phyloP scores from a whole-genome alignment of 2,329 filamentous ascomycete genomes.

The Thermoascus crustaceus region DNA sequence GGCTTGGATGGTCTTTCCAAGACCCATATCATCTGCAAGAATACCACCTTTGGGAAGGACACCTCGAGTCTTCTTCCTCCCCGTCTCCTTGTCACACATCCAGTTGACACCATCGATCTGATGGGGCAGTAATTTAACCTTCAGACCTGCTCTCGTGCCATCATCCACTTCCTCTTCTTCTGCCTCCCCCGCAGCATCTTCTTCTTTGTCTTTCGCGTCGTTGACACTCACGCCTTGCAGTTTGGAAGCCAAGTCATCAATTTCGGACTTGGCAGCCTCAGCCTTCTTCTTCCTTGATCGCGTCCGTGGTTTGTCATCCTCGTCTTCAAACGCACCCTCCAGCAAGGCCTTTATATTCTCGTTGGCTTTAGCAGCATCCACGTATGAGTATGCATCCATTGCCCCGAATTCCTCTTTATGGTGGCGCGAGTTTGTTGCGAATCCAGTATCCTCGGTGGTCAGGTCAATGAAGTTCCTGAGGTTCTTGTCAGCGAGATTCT shows the following conservation, averaged over 20 bases:
- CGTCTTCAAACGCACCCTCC: conserved; percentile 45
- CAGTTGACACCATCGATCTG: conserved; percentile 89
- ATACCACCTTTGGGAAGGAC: conserved; percentile 85
- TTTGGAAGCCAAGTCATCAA: conserved; percentile 38
- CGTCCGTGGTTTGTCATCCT: conserved; percentile 35
- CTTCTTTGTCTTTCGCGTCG: conserved; percentile 17
- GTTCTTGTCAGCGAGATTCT: conserved; percentile 36
- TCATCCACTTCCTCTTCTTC: conserved; percentile 47
- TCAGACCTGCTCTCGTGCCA: conserved; percentile 67
- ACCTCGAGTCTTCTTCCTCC: conserved; percentile 69
- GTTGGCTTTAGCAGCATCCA: conserved; percentile 42
- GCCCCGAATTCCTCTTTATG: conserved; percentile 45
- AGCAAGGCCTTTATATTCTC: conserved; percentile 45
- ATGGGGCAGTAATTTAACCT: conserved; percentile 82
- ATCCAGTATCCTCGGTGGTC: conserved; percentile 37
- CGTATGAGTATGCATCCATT: conserved; percentile 45
- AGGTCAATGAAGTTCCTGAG: conserved; percentile 43
- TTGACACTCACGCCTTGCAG: conserved; percentile 35
- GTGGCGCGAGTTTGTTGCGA: conserved; percentile 42
- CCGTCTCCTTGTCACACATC: conserved; percentile 90
- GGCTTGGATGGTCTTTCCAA: conserved; percentile 93
- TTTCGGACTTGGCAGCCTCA: conserved; percentile 25
- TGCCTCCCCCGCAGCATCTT: conserved; percentile 25
- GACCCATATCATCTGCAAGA: conserved; percentile 88
- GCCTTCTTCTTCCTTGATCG: conserved; percentile 33